phyloP scores from a whole-genome alignment of 148 eudicot genomes.

The Gaultheria prostrata region DNA sequence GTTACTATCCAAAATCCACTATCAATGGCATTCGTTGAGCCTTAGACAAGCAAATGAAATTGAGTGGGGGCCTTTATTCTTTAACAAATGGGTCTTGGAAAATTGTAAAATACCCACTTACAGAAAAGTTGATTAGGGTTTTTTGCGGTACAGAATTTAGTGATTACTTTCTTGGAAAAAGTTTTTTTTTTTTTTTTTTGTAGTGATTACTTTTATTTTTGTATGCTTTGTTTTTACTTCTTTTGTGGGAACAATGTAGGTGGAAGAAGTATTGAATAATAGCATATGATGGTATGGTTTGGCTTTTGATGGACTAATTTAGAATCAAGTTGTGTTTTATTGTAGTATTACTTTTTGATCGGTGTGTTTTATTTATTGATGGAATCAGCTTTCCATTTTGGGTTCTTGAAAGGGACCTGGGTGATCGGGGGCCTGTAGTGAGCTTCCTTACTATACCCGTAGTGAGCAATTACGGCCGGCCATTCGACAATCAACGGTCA shows the following conservation, averaged over 20 bases:
- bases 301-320: not conserved
- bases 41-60: not conserved
- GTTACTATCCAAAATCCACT: slow-evolving; percentile 6
- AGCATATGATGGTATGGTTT: not conserved
- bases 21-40: slow-evolving; percentile 13
- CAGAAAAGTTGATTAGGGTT: not conserved
- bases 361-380: not conserved
- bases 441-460: too few species aligned
- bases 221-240: not conserved
- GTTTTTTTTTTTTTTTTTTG: too few species aligned
- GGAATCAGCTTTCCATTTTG: not conserved
- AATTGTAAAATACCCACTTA: not conserved
- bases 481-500: too few species aligned
- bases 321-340: not conserved
- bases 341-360: too few species aligned
- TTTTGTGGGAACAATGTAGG: not conserved
- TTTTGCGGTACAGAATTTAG: not conserved
- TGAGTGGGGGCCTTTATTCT: not conserved
- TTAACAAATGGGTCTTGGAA: not conserved
- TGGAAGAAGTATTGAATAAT: not conserved
- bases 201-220: not conserved
- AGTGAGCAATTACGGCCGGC: too few species aligned
- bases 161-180: not conserved
- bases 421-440: too few species aligned
- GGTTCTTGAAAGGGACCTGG: not conserved